Conservation (phyloP, 257 asterid species). For the Gynochthodes officinalis region DNA sequence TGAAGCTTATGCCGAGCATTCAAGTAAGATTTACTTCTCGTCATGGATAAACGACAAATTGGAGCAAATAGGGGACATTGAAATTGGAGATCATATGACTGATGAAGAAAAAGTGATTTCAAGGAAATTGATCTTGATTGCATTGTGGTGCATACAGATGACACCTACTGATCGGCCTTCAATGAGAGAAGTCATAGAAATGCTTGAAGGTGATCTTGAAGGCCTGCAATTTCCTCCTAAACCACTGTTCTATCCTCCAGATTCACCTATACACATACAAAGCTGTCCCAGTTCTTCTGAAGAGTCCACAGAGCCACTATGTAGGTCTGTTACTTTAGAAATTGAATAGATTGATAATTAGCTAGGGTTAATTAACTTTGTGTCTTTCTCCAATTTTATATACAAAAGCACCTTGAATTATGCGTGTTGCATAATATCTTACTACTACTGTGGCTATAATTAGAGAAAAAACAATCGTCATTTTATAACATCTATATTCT, state of each 20-base stretch:
- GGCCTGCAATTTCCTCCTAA: slow-evolving; percentile 14
- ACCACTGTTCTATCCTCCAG: slow-evolving; percentile 14
- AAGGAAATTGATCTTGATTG: slow-evolving; percentile 18
- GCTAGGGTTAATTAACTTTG: too few relatives aligned
- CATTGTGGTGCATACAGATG: slow-evolving; percentile 30
- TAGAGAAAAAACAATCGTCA: too few relatives aligned
- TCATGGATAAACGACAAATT: slow-evolving; percentile 19
- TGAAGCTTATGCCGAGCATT: slow-evolving; percentile 1
- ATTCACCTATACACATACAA: neutral
- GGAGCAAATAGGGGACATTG: neutral
- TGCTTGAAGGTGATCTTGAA: slow-evolving; percentile 19
- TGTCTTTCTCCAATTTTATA: too few relatives aligned
- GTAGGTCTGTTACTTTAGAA: neutral
- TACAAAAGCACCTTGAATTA: too few relatives aligned
- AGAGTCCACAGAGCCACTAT: neutral
- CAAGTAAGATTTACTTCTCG: slow-evolving; percentile 16
- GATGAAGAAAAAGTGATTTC: slow-evolving; percentile 7
- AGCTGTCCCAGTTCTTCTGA: neutral
- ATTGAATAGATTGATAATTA: neutral
- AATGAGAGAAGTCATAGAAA: slow-evolving; percentile 18
- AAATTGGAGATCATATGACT: neutral
- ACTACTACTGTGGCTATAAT: too few relatives aligned
- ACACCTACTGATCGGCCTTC: slow-evolving; percentile 17
- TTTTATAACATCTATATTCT: too few relatives aligned
- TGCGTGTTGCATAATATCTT: too few relatives aligned